These are phyloP conservation scores for Flaveria bidentis DNA, from an alignment of 129 eudicot genomes.

Conservation along the genomic window DNA sequence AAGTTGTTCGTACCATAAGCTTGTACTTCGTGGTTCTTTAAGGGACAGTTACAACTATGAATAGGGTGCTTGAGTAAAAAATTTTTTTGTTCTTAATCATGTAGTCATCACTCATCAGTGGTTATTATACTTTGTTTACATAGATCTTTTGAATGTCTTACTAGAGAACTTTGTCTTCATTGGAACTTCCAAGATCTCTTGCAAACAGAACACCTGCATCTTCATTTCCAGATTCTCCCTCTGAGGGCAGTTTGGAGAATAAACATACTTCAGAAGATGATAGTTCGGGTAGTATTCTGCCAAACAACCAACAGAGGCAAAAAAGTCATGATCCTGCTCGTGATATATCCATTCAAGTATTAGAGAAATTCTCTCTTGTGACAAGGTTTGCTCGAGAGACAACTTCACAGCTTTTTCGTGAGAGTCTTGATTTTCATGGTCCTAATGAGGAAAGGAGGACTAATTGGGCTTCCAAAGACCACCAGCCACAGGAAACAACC, in stretches of 20 bases:
- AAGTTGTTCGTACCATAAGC: neutral
- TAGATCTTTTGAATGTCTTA: slow-evolving; percentile 12
- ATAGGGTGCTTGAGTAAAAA: neutral
- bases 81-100: neutral
- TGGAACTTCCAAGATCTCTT: slow-evolving; percentile 89
- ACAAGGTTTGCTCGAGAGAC: slow-evolving; percentile 98
- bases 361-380: slow-evolving; percentile 94
- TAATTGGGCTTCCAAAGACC: slow-evolving; percentile 44
- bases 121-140: slow-evolving; percentile 3
- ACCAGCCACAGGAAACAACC: slow-evolving; percentile 26
- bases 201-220: slow-evolving; percentile 53
- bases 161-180: slow-evolving; percentile 90
- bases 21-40: neutral
- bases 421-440: slow-evolving; percentile 59
- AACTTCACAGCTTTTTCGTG: slow-evolving; percentile 89
- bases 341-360: slow-evolving; percentile 84
- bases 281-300: slow-evolving; percentile 35
- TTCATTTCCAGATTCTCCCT: slow-evolving; percentile 48
- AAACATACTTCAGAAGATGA: slow-evolving; percentile 40
- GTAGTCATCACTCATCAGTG: neutral
- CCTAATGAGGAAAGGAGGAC: slow-evolving; percentile 54
- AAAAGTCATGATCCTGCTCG: slow-evolving; percentile 82
- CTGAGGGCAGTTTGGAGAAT: slow-evolving; percentile 41
- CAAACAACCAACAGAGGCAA: slow-evolving; percentile 62
- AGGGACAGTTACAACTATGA: neutral